phyloP scores from a whole-genome alignment of 2,329 filamentous ascomycete species.

The Cladosporium sp. region DNA sequence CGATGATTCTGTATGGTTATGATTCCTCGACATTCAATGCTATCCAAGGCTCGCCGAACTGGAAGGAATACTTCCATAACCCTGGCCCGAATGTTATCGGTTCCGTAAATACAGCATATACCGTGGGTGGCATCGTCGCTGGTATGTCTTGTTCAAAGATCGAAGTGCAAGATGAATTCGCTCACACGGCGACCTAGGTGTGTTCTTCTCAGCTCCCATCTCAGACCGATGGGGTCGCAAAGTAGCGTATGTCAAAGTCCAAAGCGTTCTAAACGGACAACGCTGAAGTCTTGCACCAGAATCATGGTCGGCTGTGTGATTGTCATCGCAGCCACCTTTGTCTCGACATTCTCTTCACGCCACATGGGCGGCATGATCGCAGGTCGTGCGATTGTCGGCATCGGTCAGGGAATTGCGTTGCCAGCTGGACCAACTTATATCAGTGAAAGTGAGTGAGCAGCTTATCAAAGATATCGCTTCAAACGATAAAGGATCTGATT shows the following conservation, averaged over 20 bases:
- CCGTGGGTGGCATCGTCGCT: conserved; percentile 1
- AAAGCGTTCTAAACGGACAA: no score
- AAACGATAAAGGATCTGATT: no score
- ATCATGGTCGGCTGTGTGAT: conserved; percentile 38
- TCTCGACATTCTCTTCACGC: conserved; percentile 12
- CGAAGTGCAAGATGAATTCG: no score
- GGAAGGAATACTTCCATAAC: conserved; percentile 4
- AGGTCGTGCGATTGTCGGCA: background rate
- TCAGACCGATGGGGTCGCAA: conserved; percentile 38
- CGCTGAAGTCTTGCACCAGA: no score
- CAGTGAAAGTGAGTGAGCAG: background rate
- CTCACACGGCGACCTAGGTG: no score
- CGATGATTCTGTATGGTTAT: conserved; percentile 1
- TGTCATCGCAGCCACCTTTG: conserved; percentile 33
- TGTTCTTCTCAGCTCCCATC: conserved; percentile 19
- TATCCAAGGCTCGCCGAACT: conserved; percentile 1
- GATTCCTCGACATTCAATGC: conserved; percentile 3
- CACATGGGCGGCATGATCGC: conserved; percentile 1
- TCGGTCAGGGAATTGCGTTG: conserved; percentile 1
- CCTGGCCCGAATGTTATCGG: background rate
- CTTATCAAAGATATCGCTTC: no score
- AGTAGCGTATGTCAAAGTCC: conserved; percentile 20
- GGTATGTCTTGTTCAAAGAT: background rate
- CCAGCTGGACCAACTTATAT: conserved; percentile 3
- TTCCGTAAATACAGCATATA: conserved; percentile 4